Evolutionary conservation across 2,329 filamentous ascomycete genomes (phyloP).

Genomic region (Macrophomina phaseolina): DNA sequence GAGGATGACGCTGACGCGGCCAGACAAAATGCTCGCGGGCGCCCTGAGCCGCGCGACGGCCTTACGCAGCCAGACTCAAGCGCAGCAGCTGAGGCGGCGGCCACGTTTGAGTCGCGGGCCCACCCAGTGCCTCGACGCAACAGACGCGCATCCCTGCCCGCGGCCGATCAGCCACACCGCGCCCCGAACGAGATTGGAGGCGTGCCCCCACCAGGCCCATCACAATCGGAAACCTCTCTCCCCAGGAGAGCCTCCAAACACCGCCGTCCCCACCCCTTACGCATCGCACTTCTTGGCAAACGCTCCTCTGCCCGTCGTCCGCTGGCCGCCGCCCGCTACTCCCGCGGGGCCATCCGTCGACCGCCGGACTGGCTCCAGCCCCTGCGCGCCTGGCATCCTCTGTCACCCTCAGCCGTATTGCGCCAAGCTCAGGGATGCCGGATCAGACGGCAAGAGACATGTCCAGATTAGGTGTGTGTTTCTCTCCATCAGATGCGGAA

Average conservation of each 20-base stretch:
- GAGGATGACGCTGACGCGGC: slow-evolving; percentile 17
- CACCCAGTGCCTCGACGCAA: slow-evolving; percentile 3
- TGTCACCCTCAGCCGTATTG: not conserved
- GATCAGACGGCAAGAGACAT: slow-evolving; percentile 3
- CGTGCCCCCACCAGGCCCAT: slow-evolving; percentile 20
- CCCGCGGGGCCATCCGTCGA: not conserved
- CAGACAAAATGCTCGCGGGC: slow-evolving; percentile 10
- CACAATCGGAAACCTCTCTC: slow-evolving; percentile 9
- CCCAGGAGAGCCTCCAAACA: slow-evolving; percentile 6
- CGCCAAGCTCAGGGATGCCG: slow-evolving; percentile 11
- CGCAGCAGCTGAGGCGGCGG: slow-evolving; percentile 1
- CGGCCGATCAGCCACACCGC: slow-evolving; percentile 20
- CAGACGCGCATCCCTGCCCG: slow-evolving; percentile 16
- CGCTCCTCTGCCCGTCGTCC: not conserved
- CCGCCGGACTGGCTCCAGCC: not conserved
- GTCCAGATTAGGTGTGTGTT: slow-evolving; percentile 1
- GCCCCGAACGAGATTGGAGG: slow-evolving; percentile 25
- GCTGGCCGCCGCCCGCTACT: not conserved
- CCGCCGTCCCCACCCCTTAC: slow-evolving; percentile 8
- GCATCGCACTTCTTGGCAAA: slow-evolving; percentile 13
- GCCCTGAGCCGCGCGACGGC: slow-evolving; percentile 15
- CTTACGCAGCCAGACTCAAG: slow-evolving; percentile 13
- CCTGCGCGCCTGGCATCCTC: not conserved
- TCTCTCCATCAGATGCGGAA: not conserved
- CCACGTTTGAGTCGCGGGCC: slow-evolving; percentile 19